Base-by-base conservation (phyloP, 495 filamentous ascomycete genomes). In the Neurospora terricola region DNA sequence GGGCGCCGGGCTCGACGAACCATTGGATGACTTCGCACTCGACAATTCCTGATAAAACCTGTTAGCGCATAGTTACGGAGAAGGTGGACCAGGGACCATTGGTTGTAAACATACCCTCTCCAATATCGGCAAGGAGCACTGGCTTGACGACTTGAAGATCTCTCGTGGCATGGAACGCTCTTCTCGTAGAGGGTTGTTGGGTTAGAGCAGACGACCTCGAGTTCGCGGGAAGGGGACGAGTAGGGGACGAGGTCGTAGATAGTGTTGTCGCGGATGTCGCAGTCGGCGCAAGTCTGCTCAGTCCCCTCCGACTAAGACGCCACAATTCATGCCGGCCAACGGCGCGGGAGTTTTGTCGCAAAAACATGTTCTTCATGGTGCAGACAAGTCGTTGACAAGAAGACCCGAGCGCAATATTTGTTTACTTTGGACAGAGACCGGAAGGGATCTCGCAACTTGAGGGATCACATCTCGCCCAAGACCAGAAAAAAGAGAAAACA, bases 11-110 rank as follows among this genome's bases (percentile, higher is more conserved):
- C 81, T 97, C 91, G 74, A 98, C 96, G 81, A 98, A 99, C 96
- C 96, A 99, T 85, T 98, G 96, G 76, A 98, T 98, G 78, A 99
- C 93, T 81, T 98, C 95, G 81, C 96, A 96, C 83, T 99, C 96
- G 76, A 94, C 93, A 78, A 98, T 99, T 69, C 96, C 94, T 97
- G 73, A 21, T 4, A 45, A 59, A 73, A 68, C 48, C 66, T 27
- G 38, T 72, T 69, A 69, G 45, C 40, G 8, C 30, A 40, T 34
- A 16, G 34, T 6, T 0, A 38, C n/a, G 23, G 21, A 54, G 38
- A 62, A 66, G 54, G 14, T 34, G 11, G 12, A 18, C 6, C 54
- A 3, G 18, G 12, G 12, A 14, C 54, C 23, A 3, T 8, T 62
- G 12, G 18, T 16, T 18, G 4, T 43, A 66, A 39, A 77, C 83